A percentile compares a stretch with the other conserved stretches of the same genome.
Conservation (phyloP, 2,329 filamentous ascomycete genomes). For the Aspergillus sclerotialis region DNA sequence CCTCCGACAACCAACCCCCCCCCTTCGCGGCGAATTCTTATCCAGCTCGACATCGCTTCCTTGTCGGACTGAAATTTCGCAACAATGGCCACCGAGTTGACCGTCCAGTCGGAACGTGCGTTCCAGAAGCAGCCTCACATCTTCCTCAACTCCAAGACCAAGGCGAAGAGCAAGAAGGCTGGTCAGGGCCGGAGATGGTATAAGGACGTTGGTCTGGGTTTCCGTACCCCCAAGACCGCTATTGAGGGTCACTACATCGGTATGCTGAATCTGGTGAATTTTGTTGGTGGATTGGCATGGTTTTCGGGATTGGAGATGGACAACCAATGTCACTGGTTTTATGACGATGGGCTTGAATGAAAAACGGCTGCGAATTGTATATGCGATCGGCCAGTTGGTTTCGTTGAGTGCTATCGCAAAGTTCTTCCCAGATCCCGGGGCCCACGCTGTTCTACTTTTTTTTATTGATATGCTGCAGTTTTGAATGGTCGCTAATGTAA, state of each 20-base stretch:
- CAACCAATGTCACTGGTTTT: too few relatives aligned
- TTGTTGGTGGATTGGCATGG: conserved; percentile 7
- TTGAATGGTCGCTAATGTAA: conserved; percentile 22
- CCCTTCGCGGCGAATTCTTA: conserved; percentile 26
- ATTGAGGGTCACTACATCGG: conserved; percentile 99
- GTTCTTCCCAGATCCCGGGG: neutral
- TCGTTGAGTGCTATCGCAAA: too few relatives aligned
- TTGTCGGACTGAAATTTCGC: conserved; percentile 46
- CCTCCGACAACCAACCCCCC: conserved; percentile 19
- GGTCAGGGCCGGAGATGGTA: conserved; percentile 97
- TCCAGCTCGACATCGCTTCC: conserved; percentile 32
- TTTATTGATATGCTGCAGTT: too few relatives aligned
- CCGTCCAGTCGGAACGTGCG: conserved; percentile 99
- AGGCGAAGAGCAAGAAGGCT: conserved; percentile 69
- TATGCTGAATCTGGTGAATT: conserved; percentile 52
- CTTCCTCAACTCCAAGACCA: conserved; percentile 96
- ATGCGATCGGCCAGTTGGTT: too few relatives aligned
- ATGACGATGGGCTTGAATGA: too few relatives aligned
- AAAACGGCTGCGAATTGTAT: too few relatives aligned
- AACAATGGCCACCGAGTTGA: conserved; percentile 96
- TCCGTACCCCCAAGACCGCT: conserved; percentile 96
- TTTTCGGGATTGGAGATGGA: conserved; percentile 11
- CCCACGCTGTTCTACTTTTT: neutral
- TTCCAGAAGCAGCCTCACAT: conserved; percentile 99
- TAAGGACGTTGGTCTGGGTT: conserved; percentile 99